These are phyloP conservation scores for Bruguiera gymnorhiza DNA, from an alignment of 345 rosid genomes.

Conservation along the genomic window DNA sequence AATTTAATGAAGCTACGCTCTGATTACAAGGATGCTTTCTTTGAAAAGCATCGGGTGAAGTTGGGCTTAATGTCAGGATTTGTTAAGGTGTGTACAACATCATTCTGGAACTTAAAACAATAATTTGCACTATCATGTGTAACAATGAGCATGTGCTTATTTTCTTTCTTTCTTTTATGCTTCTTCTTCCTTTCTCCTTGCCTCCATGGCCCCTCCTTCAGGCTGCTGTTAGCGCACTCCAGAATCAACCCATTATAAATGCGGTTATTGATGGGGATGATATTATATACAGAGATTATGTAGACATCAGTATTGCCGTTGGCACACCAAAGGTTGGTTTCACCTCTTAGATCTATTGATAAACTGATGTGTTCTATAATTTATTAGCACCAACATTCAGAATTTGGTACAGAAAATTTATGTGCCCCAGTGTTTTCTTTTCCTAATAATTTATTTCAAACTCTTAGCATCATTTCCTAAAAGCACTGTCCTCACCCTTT, in stretches of 20 bases:
- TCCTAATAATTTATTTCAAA: neutral
- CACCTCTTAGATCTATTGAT: neutral
- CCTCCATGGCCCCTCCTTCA: constrained; percentile 26
- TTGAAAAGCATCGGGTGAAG: constrained; percentile 90
- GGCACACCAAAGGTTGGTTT: constrained; percentile 82
- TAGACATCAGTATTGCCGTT: constrained; percentile 91
- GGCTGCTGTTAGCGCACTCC: constrained; percentile 90
- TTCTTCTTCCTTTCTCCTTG: neutral
- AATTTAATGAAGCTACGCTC: constrained; percentile 94
- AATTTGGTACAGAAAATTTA: neutral
- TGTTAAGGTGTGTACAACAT: constrained; percentile 49
- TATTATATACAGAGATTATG: constrained; percentile 85
- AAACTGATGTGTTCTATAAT: neutral
- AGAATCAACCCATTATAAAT: constrained; percentile 84
- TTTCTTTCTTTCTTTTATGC: neutral
- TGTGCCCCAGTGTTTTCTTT: neutral
- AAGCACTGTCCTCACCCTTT: no score
- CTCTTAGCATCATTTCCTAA: neutral
- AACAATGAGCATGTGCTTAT: neutral
- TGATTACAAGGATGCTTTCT: constrained; percentile 86
- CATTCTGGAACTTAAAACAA: neutral
- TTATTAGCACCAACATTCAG: neutral
- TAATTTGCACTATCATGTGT: neutral
- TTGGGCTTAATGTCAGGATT: constrained; percentile 94
- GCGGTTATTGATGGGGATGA: constrained; percentile 97